Evolutionary conservation across 805 yeast species (phyloP).

Genomic region (Limtongozyma cylindracea): DNA sequence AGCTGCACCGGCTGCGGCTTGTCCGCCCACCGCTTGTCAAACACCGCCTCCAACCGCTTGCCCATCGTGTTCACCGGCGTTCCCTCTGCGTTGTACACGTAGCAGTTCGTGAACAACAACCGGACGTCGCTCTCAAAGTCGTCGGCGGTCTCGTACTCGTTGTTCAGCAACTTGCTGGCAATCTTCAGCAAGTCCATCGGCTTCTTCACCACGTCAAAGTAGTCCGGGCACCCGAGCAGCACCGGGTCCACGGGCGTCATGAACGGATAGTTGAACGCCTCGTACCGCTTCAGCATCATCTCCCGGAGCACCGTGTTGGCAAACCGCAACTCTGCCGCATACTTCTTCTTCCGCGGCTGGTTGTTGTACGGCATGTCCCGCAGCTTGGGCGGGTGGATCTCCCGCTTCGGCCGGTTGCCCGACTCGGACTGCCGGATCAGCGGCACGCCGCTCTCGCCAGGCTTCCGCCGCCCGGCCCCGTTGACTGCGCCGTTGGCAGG

Average conservation of each 20-base stretch:
- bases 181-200: constrained; percentile 93
- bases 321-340: constrained; percentile 70
- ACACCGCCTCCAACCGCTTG: constrained; percentile 64
- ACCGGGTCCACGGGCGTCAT: constrained; percentile 88
- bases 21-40: constrained; percentile 73
- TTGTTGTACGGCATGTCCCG: constrained; percentile 82
- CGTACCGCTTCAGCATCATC: constrained; percentile 59
- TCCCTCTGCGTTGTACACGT: constrained; percentile 87
- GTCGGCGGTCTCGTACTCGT: constrained; percentile 72
- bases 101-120: constrained; percentile 73
- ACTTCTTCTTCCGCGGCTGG: constrained; percentile 79
- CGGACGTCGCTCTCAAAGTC: constrained; percentile 69
- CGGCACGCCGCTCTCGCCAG: too few relatives aligned
- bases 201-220: constrained; percentile 59
- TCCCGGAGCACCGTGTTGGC: constrained; percentile 69
- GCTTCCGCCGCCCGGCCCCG: constrained; percentile 2
- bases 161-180: constrained; percentile 55
- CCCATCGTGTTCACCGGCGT: constrained; percentile 93
- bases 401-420: constrained; percentile 81
- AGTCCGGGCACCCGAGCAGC: constrained; percentile 78
- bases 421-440: constrained; percentile 34
- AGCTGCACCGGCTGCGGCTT: constrained; percentile 36
- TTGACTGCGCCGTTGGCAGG: constrained; percentile 3
- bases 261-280: constrained; percentile 71
- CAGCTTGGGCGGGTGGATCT: constrained; percentile 89